A percentile compares a stretch with the other conserved stretches of the same genome.
Conservation (phyloP, 805 yeast species). For the Candida bentonensis region DNA sequence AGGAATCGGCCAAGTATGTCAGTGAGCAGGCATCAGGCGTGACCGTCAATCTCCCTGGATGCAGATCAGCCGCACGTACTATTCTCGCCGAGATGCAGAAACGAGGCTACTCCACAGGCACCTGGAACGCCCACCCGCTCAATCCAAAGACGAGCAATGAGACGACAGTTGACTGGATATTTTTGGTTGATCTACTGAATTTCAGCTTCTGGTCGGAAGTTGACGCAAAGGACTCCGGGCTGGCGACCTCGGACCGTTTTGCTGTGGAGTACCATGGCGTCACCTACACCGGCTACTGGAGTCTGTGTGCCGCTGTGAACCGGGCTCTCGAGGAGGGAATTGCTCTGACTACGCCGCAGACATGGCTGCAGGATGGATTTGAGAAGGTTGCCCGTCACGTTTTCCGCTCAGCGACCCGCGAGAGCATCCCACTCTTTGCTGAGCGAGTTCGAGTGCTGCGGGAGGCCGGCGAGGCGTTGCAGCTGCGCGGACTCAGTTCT, state of each 20-base stretch:
- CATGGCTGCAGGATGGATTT: constrained; percentile 21
- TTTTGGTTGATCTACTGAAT: constrained; percentile 28
- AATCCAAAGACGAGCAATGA: constrained; percentile 16
- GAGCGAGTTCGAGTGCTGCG: constrained; percentile 22
- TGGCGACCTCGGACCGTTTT: constrained; percentile 17
- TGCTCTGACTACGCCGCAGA: constrained; percentile 24
- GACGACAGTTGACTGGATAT: constrained; percentile 23
- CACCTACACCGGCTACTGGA: constrained; percentile 31
- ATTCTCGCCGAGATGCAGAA: constrained; percentile 17
- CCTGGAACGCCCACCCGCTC: constrained; percentile 25
- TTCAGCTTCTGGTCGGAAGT: constrained; percentile 31
- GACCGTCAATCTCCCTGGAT: constrained; percentile 14
- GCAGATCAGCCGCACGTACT: constrained; percentile 19
- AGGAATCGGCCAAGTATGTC: constrained; percentile 17
- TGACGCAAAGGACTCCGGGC: constrained; percentile 20
- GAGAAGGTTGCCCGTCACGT: constrained; percentile 15
- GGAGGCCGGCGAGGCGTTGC: constrained; percentile 23
- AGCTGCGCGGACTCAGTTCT: constrained; percentile 4
- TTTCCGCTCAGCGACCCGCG: constrained; percentile 22
- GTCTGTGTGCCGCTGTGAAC: constrained; percentile 28
- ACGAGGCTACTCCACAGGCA: constrained; percentile 19
- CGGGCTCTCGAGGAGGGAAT: constrained; percentile 27
- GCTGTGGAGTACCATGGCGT: constrained; percentile 21
- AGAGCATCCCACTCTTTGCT: constrained; percentile 22
- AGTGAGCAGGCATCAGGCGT: constrained; percentile 18